A percentile compares a stretch with the other conserved stretches of the same genome.
These are phyloP conservation scores for Fusarium subglutinans DNA, from an alignment of 2,329 filamentous ascomycete species.

Conservation along the genomic window DNA sequence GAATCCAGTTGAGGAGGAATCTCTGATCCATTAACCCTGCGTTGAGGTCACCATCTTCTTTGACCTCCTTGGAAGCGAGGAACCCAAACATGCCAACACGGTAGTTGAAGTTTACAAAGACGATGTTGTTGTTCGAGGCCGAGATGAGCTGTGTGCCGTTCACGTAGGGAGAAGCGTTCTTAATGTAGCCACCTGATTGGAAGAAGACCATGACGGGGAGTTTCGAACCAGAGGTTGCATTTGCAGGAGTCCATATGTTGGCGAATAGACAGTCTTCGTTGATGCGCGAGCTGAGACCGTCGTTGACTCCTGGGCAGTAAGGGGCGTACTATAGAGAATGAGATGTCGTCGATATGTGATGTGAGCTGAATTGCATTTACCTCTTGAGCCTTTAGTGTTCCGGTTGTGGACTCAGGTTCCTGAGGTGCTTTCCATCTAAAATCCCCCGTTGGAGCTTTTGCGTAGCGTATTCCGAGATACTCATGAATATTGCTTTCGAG, in stretches of 20 bases:
- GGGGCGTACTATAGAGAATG: slow-evolving; percentile 52
- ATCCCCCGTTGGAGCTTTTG: slow-evolving; percentile 59
- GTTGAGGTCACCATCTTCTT: slow-evolving; percentile 66
- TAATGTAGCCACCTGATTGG: slow-evolving; percentile 59
- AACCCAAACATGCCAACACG: slow-evolving; percentile 71
- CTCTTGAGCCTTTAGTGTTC: slow-evolving; percentile 49
- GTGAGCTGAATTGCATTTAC: slow-evolving; percentile 26
- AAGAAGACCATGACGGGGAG: slow-evolving; percentile 54
- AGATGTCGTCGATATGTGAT: not conserved
- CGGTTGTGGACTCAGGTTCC: slow-evolving; percentile 49
- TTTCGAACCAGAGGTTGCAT: slow-evolving; percentile 39
- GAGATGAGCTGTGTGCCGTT: slow-evolving; percentile 59
- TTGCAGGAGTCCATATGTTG: slow-evolving; percentile 59
- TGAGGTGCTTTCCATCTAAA: slow-evolving; percentile 62
- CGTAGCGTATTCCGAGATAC: slow-evolving; percentile 62
- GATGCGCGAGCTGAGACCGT: slow-evolving; percentile 31
- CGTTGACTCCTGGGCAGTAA: slow-evolving; percentile 53
- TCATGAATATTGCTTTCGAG: slow-evolving; percentile 53
- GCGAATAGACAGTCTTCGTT: slow-evolving; percentile 59
- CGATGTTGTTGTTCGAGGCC: slow-evolving; percentile 55
- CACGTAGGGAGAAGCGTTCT: slow-evolving; percentile 61
- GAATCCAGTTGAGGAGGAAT: slow-evolving; percentile 68
- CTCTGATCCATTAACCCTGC: slow-evolving; percentile 72
- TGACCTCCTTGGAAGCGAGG: slow-evolving; percentile 65
- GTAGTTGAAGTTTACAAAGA: slow-evolving; percentile 71